phyloP scores from a whole-genome alignment of 352 stramenopile genomes.

The Pythium angustatum region DNA sequence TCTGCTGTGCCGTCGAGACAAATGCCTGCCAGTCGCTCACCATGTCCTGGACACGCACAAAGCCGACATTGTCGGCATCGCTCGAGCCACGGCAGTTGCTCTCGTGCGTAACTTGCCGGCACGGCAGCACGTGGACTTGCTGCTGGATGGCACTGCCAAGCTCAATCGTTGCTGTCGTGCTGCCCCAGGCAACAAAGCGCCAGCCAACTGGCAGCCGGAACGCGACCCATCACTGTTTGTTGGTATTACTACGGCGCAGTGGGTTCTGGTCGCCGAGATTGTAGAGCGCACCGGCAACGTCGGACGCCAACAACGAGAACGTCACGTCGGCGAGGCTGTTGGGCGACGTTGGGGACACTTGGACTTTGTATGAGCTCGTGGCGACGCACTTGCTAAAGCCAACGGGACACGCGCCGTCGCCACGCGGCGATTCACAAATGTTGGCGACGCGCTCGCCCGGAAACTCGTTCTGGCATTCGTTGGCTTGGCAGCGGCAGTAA shows the following conservation, averaged over 20 bases:
- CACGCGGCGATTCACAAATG: constrained; percentile 50
- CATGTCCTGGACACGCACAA: constrained; percentile 66
- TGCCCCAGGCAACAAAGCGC: constrained; percentile 71
- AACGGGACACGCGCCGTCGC: constrained; percentile 50
- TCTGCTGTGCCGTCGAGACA: constrained; percentile 45
- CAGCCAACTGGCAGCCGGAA: constrained; percentile 62
- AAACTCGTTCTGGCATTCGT: constrained; percentile 73
- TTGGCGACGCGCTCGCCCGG: constrained; percentile 35
- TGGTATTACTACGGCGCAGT: constrained; percentile 30
- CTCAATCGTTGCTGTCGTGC: constrained; percentile 52
- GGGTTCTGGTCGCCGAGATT: constrained; percentile 64
- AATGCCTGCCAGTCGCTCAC: constrained; percentile 51
- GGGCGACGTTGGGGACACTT: constrained; percentile 51
- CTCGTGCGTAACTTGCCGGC: constrained; percentile 44
- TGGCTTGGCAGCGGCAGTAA: constrained; percentile 67
- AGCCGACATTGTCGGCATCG: constrained; percentile 47
- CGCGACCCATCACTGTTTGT: constrained; percentile 70
- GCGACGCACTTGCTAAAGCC: constrained; percentile 62
- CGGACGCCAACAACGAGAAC: constrained; percentile 71
- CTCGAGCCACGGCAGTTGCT: constrained; percentile 44
- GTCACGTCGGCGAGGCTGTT: constrained; percentile 65
- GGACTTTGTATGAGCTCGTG: constrained; percentile 70
- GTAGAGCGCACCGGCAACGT: constrained; percentile 72
- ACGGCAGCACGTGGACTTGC: constrained; percentile 44
- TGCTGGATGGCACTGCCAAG: constrained; percentile 26